Evolutionary conservation across 1,284 basidiomycete species (phyloP), one percentile per base, ranked within the genome.

Genomic region (Peniophora sp.): DNA sequence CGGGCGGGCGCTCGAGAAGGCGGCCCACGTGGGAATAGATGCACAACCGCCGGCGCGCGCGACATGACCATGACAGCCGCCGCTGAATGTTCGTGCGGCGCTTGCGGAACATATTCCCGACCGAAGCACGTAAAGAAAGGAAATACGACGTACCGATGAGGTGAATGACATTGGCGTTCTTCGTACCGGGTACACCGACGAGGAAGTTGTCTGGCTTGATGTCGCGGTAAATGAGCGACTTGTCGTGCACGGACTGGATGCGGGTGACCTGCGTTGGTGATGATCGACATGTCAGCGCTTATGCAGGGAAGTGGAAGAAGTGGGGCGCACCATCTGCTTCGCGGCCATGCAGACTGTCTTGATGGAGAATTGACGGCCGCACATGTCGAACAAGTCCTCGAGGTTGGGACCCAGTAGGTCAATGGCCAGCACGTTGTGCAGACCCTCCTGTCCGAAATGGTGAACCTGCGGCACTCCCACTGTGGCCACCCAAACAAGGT

Each of bases 151-250:
- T 41, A 88, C 85, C 85, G 61, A 98, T 97, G 58, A 98, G 88
- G 71, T 95, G 89, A 59, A 98, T 85, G 15, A 82, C 76, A 64
- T 96, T 95, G 51, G 93, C 89, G 32, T 78, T 88, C 74, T 94
- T 97, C 44, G 90, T 95, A 36, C 82, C 83, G n/a, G 94, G 89
- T 12, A 94, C 87, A 51, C 96, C 96, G 65, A 99, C 93, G 57
- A 99, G 74, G 69, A 99, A 98, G 74, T 99, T 98, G 75, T 98
- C 96, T 47, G 96, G 96, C 68, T 98, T 98, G 75, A 98, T 98
- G 67, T 98, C 97, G 57, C 96, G 92, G 74, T 98, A 97, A 61
- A 99, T 97, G 67, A 98, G 86, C 61, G 94, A 97, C 71, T 97
- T 95, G 61, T 97, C 96, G 72, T 99, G 96, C 57, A 98, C 90